Evolutionary conservation across 495 filamentous ascomycete genomes (phyloP), one percentile per base, ranked within the genome.

Genomic region (Eremomyces bilateralis): DNA sequence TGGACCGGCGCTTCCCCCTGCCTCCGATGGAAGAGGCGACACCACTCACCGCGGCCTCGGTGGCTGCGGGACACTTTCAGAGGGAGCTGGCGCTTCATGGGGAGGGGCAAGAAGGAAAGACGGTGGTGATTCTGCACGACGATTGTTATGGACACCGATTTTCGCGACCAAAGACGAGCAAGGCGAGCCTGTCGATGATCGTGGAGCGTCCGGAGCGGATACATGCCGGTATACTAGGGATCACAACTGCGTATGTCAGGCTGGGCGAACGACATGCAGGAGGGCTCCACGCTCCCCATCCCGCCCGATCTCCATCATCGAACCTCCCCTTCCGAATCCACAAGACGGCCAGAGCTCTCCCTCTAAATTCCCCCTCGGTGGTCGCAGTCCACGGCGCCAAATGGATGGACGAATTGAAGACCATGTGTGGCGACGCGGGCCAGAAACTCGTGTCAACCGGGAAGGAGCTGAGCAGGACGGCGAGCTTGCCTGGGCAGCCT

Each of bases 181-280:
- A 68, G 34, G 60, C 58, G 2, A 61, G 60, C 3, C 61, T 95
- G 0, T 68, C 49, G 34, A 73, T 66, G 27, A 85, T 95, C 31
- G 81, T 94, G 11, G 88, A 97, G 53, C 63, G 85, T 22, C 88
- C 88, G 20, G 88, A 97, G 57, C 68, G 88, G 22, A 72, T 97
- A 31, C 80, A 77, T 41, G 90, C 90, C 3, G 71, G 71, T 41
- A 68, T 81, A 0, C 45, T 88, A 25, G 88, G 88, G 4, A 56
- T 94, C 3, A 71, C 80, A 11, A 64, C 72, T n/a, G 88, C 88
- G 3, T 94, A 93, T 53, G 75, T 93, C 15, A 67, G 76, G 21
- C 63, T 94, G 15, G 85, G 85, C 2, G 75, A 69, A 39, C 61
- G 78, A n/a, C 71, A 95, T 59, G 61, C 66, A 4, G 77, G 72